Conservation (phyloP, 1,139 yeast genomes). For the Martiniozyma asiatica region DNA sequence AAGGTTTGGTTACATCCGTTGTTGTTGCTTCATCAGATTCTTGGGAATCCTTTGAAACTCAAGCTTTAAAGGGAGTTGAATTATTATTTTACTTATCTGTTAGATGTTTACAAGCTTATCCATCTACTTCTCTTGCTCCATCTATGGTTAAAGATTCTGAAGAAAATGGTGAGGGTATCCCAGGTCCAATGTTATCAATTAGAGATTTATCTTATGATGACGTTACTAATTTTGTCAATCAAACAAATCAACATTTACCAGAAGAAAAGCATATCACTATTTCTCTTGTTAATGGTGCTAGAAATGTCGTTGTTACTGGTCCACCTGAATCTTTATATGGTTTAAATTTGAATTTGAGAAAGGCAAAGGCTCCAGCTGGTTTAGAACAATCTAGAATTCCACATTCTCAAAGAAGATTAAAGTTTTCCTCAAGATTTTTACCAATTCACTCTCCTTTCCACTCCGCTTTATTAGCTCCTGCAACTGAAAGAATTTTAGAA, state of each 20-base stretch:
- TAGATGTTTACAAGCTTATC: constrained; percentile 81
- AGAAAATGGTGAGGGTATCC: constrained; percentile 91
- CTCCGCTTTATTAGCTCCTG: constrained; percentile 68
- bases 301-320: constrained; percentile 91
- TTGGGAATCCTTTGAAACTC: constrained; percentile 71
- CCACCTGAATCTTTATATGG: constrained; percentile 99
- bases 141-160: constrained; percentile 85
- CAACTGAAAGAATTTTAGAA: constrained; percentile 50
- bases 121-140: constrained; percentile 90
- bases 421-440: constrained; percentile 84
- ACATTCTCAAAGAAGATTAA: constrained; percentile 81
- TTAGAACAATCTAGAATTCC: constrained; percentile 94
- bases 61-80: constrained; percentile 69
- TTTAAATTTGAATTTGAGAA: constrained; percentile 80
- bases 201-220: constrained; percentile 75
- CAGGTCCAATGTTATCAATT: constrained; percentile 93
- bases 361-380: constrained; percentile 90
- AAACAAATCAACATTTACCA: constrained; percentile 90
- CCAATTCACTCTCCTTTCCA: constrained; percentile 97
- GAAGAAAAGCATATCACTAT: constrained; percentile 80
- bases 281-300: constrained; percentile 88
- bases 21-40: constrained; percentile 78
- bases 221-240: constrained; percentile 67
- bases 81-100: constrained; percentile 88
- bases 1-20: constrained; percentile 89